Evolutionary conservation across 345 rosid species (phyloP).

Genomic region (Eucalyptus regnans): DNA sequence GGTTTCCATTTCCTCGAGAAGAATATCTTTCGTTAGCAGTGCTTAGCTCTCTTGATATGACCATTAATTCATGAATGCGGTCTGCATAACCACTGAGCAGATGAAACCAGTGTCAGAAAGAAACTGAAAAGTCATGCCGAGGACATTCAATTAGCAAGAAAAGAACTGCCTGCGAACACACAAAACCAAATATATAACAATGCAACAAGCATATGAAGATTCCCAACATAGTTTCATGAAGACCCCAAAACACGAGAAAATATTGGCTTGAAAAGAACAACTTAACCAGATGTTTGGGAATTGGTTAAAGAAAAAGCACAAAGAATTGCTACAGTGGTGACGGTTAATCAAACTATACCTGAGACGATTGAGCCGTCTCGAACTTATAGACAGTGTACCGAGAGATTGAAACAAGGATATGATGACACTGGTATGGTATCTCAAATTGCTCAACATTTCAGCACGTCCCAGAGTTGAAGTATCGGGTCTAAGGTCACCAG

Average conservation of each 20-base stretch:
- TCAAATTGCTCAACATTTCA: constrained; percentile 93
- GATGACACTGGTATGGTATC: constrained; percentile 97
- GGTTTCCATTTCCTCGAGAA: constrained; percentile 56
- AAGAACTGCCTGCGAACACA: not conserved
- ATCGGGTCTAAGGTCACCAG: constrained; percentile 87
- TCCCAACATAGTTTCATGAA: not conserved
- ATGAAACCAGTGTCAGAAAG: not conserved
- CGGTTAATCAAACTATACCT: constrained; percentile 35
- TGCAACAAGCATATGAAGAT: not conserved
- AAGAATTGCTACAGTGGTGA: not conserved
- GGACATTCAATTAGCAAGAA: not conserved
- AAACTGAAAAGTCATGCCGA: not conserved
- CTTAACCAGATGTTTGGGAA: not conserved
- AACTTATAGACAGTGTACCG: constrained; percentile 91
- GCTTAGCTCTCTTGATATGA: constrained; percentile 78
- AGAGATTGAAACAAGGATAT: constrained; percentile 81
- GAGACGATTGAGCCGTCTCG: constrained; percentile 86
- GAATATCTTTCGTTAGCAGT: constrained; percentile 39
- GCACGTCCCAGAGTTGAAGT: constrained; percentile 91
- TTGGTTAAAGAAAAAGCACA: not conserved
- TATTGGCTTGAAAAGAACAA: not conserved
- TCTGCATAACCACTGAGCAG: constrained; percentile 89
- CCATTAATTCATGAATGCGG: constrained; percentile 86
- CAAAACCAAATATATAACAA: not conserved
- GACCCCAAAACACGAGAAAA: not conserved